Conservation (phyloP, 2,329 filamentous ascomycete species). For the Stenocarpella maydis region DNA sequence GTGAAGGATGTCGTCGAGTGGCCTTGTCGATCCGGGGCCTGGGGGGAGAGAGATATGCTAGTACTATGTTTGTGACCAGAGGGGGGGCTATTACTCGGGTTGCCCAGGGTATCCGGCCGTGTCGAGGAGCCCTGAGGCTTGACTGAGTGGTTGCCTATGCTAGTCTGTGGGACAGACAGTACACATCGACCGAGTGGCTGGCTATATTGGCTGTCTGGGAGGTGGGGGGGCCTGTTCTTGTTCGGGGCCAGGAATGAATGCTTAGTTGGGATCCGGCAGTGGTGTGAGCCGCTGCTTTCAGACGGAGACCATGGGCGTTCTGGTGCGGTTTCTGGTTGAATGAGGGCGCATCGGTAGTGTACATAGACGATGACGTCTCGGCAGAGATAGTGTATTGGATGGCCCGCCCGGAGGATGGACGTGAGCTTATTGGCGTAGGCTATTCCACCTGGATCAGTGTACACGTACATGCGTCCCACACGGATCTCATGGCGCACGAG, state of each 20-base stretch:
- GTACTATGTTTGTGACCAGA: conserved; percentile 4
- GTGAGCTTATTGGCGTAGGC: neutral
- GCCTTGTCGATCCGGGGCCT: conserved; percentile 8
- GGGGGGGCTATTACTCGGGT: neutral
- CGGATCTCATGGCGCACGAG: neutral
- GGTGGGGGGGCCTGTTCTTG: neutral
- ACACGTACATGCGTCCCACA: neutral
- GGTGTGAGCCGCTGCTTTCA: conserved; percentile 10
- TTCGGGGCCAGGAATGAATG: neutral
- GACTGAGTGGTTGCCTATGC: neutral
- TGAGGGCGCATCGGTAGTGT: neutral
- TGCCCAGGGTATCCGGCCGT: neutral
- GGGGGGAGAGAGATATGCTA: neutral
- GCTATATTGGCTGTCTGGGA: neutral
- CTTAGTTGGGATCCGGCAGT: neutral
- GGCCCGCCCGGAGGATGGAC: neutral
- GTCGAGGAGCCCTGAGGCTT: neutral
- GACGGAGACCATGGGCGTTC: neutral
- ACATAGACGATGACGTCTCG: neutral
- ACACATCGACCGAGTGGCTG: too few species aligned
- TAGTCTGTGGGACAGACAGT: neutral
- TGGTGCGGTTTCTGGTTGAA: neutral
- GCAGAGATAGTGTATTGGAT: neutral
- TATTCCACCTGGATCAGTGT: neutral
- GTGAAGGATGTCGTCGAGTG: conserved; percentile 6